These are phyloP conservation scores for Clavulina sp. DNA, from an alignment of 768 basidiomycete genomes.

Conservation along the genomic window DNA sequence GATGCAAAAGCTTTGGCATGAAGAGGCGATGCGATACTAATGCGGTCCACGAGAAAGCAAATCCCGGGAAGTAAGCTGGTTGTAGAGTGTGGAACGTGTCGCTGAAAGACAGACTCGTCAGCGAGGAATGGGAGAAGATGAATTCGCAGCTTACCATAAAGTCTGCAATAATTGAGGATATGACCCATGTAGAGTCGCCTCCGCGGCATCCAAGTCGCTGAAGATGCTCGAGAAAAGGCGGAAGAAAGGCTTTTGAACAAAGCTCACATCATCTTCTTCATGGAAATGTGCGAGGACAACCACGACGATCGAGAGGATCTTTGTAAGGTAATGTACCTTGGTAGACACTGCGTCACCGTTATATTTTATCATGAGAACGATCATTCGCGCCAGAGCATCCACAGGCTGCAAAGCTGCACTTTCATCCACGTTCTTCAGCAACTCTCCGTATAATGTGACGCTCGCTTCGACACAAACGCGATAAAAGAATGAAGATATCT, in stretches of 20 bases:
- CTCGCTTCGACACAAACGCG: constrained; percentile 91
- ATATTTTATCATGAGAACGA: constrained; percentile 98
- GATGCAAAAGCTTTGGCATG: constrained; percentile 86
- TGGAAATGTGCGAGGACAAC: constrained; percentile 89
- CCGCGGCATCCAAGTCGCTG: constrained; percentile 78
- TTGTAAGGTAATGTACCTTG: constrained; percentile 90
- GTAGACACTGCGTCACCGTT: constrained; percentile 85
- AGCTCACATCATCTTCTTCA: constrained; percentile 78
- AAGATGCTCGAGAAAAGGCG: constrained; percentile 94
- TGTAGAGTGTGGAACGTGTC: constrained; percentile 93
- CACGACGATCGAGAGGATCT: constrained; percentile 93
- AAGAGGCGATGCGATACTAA: constrained; percentile 90
- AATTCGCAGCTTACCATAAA: constrained; percentile 45
- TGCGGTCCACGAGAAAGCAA: constrained; percentile 96
- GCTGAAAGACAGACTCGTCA: constrained; percentile 26
- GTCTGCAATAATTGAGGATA: constrained; percentile 81
- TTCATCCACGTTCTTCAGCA: constrained; percentile 47
- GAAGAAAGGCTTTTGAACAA: constrained; percentile 97
- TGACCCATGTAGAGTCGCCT: constrained; percentile 66
- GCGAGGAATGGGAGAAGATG: constrained; percentile 7
- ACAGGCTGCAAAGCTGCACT: constrained; percentile 73
- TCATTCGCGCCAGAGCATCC: constrained; percentile 87
- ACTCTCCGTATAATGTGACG: constrained; percentile 69
- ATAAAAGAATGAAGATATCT: constrained; percentile 95
- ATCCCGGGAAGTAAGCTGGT: constrained; percentile 92